Evolutionary conservation across 768 basidiomycete species (phyloP), one percentile per base, ranked within the genome.

Genomic region (Suillus variegatus): DNA sequence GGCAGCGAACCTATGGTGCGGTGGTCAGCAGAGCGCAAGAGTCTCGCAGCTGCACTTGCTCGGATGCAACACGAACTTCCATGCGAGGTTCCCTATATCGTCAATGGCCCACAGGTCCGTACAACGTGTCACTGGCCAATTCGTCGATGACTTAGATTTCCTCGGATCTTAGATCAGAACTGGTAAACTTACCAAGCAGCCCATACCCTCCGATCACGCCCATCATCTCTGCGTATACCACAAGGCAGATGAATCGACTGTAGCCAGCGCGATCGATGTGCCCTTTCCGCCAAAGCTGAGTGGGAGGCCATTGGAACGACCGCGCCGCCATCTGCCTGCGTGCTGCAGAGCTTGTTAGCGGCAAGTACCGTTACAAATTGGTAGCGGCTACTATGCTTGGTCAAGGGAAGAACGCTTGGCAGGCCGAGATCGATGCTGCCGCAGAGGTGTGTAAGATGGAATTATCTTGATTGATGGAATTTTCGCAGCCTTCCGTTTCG

Each of bases 361-460:
- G n/a, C n/a, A n/a, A n/a, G n/a, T n/a, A n/a, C n/a, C n/a, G n/a
- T 68, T 97, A 96, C 82, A 90, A 90, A 80, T 82, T 99, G 56
- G 84, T 98, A 80, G 97, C 97, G 47, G 95, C 97, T 47, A 99
- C 97, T 52, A 97, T 99, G 79, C 84, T 99, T 56, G 97, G 97
- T 16, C 97, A 99, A 80, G 97, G 97, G 52, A 99, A 99, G 88
- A 99, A 98, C 75, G 90, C 85, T 20, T 99, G 97, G n/a, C 97
- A 99, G 81, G 97, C 97, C 16, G 97, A 99, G 84, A 99, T 99
- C 68, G 97, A 99, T 76, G 94, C 97, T 63, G 97, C 95, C 20
- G 97, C 97, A 5, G 97, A 99, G 90, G 94, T 94, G 64, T 47
- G 85, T 76, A 13, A 13, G 44, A 55, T n/a, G 13, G 35, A n/a